Conservation (phyloP, 495 filamentous ascomycete genomes). For the Aspergillus incahuasiensis region DNA sequence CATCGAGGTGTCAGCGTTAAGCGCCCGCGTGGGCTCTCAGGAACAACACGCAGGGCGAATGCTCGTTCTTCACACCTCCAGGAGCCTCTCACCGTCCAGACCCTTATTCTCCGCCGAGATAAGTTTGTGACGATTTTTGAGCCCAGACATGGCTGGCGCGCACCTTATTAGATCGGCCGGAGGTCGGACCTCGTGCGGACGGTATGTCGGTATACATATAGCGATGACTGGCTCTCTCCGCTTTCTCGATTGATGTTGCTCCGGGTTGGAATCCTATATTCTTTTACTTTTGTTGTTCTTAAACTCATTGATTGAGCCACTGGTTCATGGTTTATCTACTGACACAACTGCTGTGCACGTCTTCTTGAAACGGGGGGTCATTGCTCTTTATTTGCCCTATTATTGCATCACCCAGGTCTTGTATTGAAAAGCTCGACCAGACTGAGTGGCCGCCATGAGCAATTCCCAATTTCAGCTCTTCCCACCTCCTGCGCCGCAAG, state of each 20-base stretch:
- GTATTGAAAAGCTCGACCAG: background rate
- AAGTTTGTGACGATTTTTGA: conserved; percentile 6
- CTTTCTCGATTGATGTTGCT: background rate
- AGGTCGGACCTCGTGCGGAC: conserved; percentile 1
- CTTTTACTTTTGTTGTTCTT: background rate
- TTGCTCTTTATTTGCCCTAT: background rate
- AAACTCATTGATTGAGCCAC: conserved; percentile 2
- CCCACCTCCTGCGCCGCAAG: conserved; percentile 43
- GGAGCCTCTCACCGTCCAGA: conserved; percentile 23
- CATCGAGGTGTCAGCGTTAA: conserved; percentile 19
- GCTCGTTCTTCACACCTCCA: conserved; percentile 18
- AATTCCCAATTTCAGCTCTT: conserved; percentile 49
- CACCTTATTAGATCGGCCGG: background rate
- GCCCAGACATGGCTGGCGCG: conserved; percentile 12
- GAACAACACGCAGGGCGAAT: conserved; percentile 13
- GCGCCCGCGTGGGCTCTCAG: conserved; percentile 19
- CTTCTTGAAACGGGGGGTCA: background rate
- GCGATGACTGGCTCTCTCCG: background rate
- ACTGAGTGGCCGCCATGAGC: conserved; percentile 24
- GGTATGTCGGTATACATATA: conserved; percentile 8
- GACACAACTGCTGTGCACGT: background rate
- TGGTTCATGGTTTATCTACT: background rate
- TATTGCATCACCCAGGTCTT: conserved; percentile 6
- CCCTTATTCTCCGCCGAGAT: conserved; percentile 19
- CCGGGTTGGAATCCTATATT: background rate